Base-by-base conservation (phyloP, 371 early-diverging fungal genomes). In the Mucor mucedo region DNA sequence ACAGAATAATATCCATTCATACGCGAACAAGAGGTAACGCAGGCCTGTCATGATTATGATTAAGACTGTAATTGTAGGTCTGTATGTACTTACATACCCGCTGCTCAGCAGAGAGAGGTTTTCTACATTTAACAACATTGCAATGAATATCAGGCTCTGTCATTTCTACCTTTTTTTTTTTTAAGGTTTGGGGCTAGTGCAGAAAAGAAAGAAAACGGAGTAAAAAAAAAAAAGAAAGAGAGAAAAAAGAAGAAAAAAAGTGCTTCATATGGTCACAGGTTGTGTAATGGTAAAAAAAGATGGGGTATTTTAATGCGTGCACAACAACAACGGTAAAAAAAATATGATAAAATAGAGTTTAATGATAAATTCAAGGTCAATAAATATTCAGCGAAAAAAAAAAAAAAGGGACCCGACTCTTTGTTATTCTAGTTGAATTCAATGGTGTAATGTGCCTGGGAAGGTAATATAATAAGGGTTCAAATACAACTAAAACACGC, bases 1-100 rank as follows among this genome's bases (percentile, higher is more conserved):
- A 39, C 55, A 10, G 33, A 29, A 38, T 30, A 42, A 10, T 21
- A 21, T 21, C 21, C 21, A 21, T 21, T 21, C 10, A 16, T 82
- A 90, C 91, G 92, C 21, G 90, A 89, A 67, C 92, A 92, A 4
- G 89, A 88, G 14, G 92, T 92, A 40, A 91, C 84, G 63, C 87
- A 87, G 27, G 88, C 92, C 78, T 84, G 53, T 41, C 21, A 21
- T 21, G 21, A 60, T 48, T 33, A 38, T 60, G n/a, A 49, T 42
- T 56, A 10, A 53, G 39, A 45, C 32, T n/a, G 47, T n/a, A 50
- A 55, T 33, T 27, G 55, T 1, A n/a, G 29, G 1, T 29, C 13
- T 27, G 5, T 35, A n/a, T 11, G 13, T 32, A 2, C 3, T 33
- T 39, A 33, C 28, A 62, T 68, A 76, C 81, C 63, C 74, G 68